phyloP scores from a whole-genome alignment of 179 eudicot species.

The Beta macrorhiza region DNA sequence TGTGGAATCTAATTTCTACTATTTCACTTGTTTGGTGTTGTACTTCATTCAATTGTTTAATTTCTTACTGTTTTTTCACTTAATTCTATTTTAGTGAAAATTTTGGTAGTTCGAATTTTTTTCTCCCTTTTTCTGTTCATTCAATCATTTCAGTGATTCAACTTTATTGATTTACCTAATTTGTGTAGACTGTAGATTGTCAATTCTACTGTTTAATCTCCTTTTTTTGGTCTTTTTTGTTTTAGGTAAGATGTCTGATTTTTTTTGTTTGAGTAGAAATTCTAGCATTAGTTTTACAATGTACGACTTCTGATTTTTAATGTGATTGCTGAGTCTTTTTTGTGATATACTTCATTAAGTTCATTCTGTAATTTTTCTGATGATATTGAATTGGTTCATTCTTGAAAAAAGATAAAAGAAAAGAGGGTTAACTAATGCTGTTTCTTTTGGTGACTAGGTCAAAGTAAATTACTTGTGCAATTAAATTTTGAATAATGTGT shows the following conservation, averaged over 20 bases:
- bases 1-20: conserved; percentile 9
- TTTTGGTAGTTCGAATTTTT: conserved; percentile 6
- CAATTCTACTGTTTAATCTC: neutral
- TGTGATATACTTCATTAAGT: too few species aligned
- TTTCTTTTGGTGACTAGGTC: conserved; percentile 26
- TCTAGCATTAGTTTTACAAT: neutral
- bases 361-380: neutral
- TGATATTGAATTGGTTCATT: neutral
- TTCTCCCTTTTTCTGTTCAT: neutral
- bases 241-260: too few species aligned
- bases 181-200: neutral
- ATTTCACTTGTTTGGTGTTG: neutral
- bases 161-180: neutral
- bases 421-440: conserved; percentile 1
- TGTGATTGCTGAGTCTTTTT: neutral
- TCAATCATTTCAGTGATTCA: neutral
- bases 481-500: conserved; percentile 2
- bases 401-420: neutral
- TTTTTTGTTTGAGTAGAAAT: neutral
- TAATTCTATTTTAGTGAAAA: conserved; percentile 15
- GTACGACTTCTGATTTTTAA: neutral
- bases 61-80: conserved; percentile 11
- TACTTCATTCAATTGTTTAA: conserved; percentile 14
- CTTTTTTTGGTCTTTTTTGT: neutral
- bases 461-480: conserved; percentile 5